Evolutionary conservation across 2,329 filamentous ascomycete species (phyloP).

Genomic region (Thielaviopsis euricoi): DNA sequence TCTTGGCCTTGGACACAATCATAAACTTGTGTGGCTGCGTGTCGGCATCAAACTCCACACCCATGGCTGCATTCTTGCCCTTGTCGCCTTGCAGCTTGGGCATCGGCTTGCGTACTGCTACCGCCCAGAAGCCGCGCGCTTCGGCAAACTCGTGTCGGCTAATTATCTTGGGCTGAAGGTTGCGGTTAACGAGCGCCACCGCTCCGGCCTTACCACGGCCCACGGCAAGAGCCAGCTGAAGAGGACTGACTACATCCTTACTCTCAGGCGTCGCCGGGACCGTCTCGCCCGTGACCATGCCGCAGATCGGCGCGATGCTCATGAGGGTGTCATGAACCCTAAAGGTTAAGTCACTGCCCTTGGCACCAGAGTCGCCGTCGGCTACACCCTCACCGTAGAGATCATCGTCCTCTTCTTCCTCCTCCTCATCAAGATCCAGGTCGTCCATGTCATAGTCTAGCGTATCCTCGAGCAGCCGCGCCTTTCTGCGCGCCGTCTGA

Average conservation of each 20-base stretch:
- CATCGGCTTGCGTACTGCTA: constrained; percentile 51
- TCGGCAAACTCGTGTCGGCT: constrained; percentile 56
- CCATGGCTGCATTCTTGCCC: constrained; percentile 31
- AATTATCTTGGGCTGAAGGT: constrained; percentile 57
- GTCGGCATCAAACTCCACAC: constrained; percentile 34
- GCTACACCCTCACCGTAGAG: constrained; percentile 29
- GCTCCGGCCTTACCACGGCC: constrained; percentile 52
- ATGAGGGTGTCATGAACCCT: constrained; percentile 59
- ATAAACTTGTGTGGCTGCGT: constrained; percentile 62
- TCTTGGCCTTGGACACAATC: constrained; percentile 60
- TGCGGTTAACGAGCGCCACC: constrained; percentile 60
- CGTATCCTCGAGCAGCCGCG: constrained; percentile 38
- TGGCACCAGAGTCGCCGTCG: constrained; percentile 21
- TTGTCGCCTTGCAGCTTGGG: constrained; percentile 35
- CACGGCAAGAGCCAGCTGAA: constrained; percentile 42
- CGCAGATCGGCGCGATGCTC: constrained; percentile 65
- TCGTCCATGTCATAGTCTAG: constrained; percentile 27
- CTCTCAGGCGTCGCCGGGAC: constrained; percentile 33
- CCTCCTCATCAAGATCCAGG: constrained; percentile 35
- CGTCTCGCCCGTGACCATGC: constrained; percentile 50
- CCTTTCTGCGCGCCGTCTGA: constrained; percentile 44
- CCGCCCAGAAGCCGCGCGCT: constrained; percentile 66
- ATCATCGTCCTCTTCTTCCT: constrained; percentile 47
- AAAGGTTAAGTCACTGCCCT: constrained; percentile 53
- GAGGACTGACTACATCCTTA: constrained; percentile 13